Conservation (phyloP, 2,329 filamentous ascomycete species). For the Didymella glomerata region DNA sequence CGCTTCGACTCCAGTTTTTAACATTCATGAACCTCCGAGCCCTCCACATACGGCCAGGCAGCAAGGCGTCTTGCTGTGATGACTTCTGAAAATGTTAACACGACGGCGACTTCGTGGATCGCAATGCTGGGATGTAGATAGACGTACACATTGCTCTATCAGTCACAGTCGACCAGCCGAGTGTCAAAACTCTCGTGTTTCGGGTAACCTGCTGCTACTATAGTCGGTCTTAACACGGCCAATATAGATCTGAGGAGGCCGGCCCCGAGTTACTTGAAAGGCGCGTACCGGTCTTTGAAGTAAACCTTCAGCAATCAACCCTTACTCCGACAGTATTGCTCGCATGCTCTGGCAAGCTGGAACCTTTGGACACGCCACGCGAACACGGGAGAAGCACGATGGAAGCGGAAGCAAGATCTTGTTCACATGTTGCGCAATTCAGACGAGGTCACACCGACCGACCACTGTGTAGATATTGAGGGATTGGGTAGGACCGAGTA, state of each 20-base stretch:
- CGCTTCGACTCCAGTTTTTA: conserved; percentile 13
- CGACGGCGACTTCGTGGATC: background rate
- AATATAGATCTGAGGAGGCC: conserved; percentile 12
- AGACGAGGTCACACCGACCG: background rate
- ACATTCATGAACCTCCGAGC: conserved; percentile 1
- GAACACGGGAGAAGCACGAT: conserved; percentile 4
- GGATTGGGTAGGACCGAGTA: background rate
- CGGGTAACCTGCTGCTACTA: conserved; percentile 19
- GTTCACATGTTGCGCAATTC: background rate
- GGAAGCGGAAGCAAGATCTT: background rate
- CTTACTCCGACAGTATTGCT: conserved; percentile 12
- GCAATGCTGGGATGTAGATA: background rate
- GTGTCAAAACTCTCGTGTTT: conserved; percentile 15
- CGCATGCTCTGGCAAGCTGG: conserved; percentile 12
- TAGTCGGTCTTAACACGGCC: conserved; percentile 15
- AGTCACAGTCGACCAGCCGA: background rate
- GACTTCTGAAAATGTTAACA: background rate
- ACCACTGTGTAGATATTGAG: too few species aligned
- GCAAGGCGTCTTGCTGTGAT: background rate
- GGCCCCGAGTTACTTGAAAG: conserved; percentile 4
- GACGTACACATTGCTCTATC: background rate
- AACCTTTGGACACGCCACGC: conserved; percentile 1
- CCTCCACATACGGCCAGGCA: background rate
- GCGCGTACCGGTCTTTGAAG: conserved; percentile 5
- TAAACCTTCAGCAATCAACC: conserved; percentile 12